Base-by-base conservation (phyloP, 1,284 basidiomycete genomes). In the Leccinum discolor region DNA sequence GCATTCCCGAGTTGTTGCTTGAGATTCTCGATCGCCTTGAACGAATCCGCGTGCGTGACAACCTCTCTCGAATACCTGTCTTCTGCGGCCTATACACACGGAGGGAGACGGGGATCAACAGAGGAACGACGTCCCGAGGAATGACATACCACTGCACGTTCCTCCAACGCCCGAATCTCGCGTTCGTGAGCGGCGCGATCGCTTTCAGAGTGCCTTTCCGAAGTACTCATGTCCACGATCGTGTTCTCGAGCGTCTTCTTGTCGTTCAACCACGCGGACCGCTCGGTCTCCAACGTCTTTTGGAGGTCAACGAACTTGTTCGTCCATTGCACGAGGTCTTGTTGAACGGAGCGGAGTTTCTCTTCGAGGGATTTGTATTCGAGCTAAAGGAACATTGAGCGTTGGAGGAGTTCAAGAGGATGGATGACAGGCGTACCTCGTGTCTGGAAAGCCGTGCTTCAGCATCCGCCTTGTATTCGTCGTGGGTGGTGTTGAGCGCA, bases 1-100 rank as follows among this genome's bases (percentile, higher is more conserved):
- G 83, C 77, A 26, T 79, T 74, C 11, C 80, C 74, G 32, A 32
- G 32, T 32, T 32, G 32, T 65, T 85, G 82, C 76, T 89, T 91
- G 66, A 94, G 81, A 12, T 78, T 80, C 18, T 90, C 86, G 18
- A 93, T 83, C 7, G 81, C 72, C 78, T 93, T 93, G 81, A 95
- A 89, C 2, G 91, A 85, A 60, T 94, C 90, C 0, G 93, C 94
- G 76, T 96, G 94, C 1, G 91, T 83, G 29, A 95, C 78, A n/a
- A 95, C 85, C 73, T 94, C 93, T 52, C 88, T 84, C 18, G 89
- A 85, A 71, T 95, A 95, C 65, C 90, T 88, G 64, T 91, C 88
- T 75, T 96, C 92, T 1, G 93, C 92, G 69, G 89, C 86, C 87
- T 93, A 64, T 2, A 16, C 23, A 38, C 4, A 16, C 14, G 16